phyloP scores from a whole-genome alignment of 1,284 basidiomycete genomes.

The Ustilago xerochloae region DNA sequence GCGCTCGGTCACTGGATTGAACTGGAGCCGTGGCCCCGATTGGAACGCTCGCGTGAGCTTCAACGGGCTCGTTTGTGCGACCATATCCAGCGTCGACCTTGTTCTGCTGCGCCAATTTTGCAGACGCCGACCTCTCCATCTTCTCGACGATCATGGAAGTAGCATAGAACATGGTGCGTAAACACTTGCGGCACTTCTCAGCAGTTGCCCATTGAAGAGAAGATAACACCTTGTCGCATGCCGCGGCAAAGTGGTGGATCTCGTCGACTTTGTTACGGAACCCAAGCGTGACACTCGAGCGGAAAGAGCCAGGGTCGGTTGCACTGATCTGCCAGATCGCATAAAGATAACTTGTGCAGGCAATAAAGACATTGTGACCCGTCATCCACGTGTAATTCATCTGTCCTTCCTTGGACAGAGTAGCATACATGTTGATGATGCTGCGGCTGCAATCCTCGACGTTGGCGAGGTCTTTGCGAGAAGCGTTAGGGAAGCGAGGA shows the following conservation, averaged over 20 bases:
- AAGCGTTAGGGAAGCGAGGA: constrained; percentile 45
- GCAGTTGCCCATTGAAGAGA: constrained; percentile 50
- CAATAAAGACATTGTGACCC: constrained; percentile 48
- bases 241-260: constrained; percentile 47
- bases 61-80: background rate
- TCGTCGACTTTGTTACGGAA: constrained; percentile 48
- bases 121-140: constrained; percentile 36
- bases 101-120: background rate
- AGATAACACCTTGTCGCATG: constrained; percentile 44
- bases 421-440: constrained; percentile 56
- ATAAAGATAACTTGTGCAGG: constrained; percentile 45
- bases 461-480: constrained; percentile 40
- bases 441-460: constrained; percentile 51
- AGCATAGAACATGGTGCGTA: constrained; percentile 49
- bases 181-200: constrained; percentile 48
- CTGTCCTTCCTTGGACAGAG: constrained; percentile 47
- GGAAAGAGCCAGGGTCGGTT: constrained; percentile 36
- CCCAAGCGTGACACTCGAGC: constrained; percentile 34
- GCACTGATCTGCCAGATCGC: constrained; percentile 51
- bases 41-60: no score
- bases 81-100: background rate
- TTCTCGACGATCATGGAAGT: constrained; percentile 46
- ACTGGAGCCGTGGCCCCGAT: background rate
- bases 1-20: background rate
- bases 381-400: constrained; percentile 56